Conservation (phyloP, 768 basidiomycete species). For the Auricularia heimuer region DNA sequence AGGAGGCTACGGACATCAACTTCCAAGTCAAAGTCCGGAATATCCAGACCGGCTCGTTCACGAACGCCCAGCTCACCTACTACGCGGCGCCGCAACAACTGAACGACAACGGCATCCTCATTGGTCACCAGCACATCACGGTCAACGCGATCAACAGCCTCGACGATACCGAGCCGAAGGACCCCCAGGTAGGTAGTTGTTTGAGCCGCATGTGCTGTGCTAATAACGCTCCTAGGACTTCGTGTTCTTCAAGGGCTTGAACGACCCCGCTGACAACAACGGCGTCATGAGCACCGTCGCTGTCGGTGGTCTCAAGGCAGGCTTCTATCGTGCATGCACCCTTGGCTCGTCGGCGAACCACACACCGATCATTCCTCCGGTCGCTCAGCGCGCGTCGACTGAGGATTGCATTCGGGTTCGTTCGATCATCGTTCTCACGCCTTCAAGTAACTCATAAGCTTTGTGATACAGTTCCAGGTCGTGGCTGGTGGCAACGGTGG, state of each 20-base stretch:
- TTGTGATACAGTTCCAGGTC: slow-evolving; percentile 6
- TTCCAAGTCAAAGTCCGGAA: slow-evolving; percentile 17
- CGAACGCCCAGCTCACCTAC: slow-evolving; percentile 18
- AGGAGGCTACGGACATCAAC: slow-evolving; percentile 19
- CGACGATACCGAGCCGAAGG: slow-evolving; percentile 11
- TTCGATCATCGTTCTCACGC: no score
- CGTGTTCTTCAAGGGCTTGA: slow-evolving; percentile 25
- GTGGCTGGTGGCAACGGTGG: slow-evolving; percentile 2
- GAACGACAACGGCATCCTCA: slow-evolving; percentile 19
- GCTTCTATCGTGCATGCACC: slow-evolving; percentile 16
- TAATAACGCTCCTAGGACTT: slow-evolving; percentile 11
- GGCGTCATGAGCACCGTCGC: slow-evolving; percentile 20
- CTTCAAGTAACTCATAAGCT: no score
- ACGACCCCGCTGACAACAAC: slow-evolving; percentile 12
- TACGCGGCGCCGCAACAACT: slow-evolving; percentile 20
- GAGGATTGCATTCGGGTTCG: slow-evolving; percentile 13
- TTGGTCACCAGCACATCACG: slow-evolving; percentile 25
- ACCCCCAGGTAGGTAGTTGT: slow-evolving; percentile 10
- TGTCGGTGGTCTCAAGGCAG: slow-evolving; percentile 22
- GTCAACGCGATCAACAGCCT: slow-evolving; percentile 19
- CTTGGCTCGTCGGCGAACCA: slow-evolving; percentile 19
- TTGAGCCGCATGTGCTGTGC: no score
- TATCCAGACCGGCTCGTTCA: slow-evolving; percentile 19
- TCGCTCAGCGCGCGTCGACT: slow-evolving; percentile 17
- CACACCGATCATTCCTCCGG: slow-evolving; percentile 11